Base-by-base conservation (phyloP, 2,329 filamentous ascomycete genomes). In the Cladophialophora yegresii region DNA sequence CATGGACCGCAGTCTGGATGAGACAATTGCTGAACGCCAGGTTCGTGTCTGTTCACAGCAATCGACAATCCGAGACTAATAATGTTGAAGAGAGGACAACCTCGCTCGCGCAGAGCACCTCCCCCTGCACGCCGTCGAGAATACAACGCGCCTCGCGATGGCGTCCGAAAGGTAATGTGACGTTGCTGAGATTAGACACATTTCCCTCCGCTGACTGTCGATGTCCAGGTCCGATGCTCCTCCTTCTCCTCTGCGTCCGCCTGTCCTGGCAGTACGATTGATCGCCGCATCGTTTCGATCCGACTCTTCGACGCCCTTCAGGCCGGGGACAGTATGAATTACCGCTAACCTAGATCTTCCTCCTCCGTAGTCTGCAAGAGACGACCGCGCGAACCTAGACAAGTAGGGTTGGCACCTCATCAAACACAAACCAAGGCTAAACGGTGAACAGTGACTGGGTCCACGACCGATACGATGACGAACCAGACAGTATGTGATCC, bases 381-480 rank as follows among this genome's bases (percentile, higher is more conserved):
- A 78, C 69, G 79, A 81, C 33, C 76, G 76, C 69, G 75, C 79
- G 65, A 78, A 81, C 66, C 70, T 81, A 66, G 78, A 81, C 72
- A 76, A 79, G 79, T 81, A 73, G 72, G 72, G 70, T 12, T 2
- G 3, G 62, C 54, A 10, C 58, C 33, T n/a, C 43, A 22, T 28
- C 53, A 23, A 13, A 61, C 43, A 55, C 67, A 67, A 64, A 65
- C 54, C 23, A 33, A 30, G 54, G 53, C 54, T 40, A 33, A 59
- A 59, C 26, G 59, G n/a, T 53, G 64, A 61, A 49, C 68, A 91
- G 91, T 74, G 92, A 96, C 82, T 97, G 93, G 93, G 91, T 96
- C 71, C 93, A 97, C 77, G 91, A 96, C 80, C 90, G 88, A 75
- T 96, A 87, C 76, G 90, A 95, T 76, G 90, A 91, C 73, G 85